These are phyloP conservation scores for Chloranthus sessilifolius DNA, from an alignment of 164 flowering plant species.

Conservation along the genomic window DNA sequence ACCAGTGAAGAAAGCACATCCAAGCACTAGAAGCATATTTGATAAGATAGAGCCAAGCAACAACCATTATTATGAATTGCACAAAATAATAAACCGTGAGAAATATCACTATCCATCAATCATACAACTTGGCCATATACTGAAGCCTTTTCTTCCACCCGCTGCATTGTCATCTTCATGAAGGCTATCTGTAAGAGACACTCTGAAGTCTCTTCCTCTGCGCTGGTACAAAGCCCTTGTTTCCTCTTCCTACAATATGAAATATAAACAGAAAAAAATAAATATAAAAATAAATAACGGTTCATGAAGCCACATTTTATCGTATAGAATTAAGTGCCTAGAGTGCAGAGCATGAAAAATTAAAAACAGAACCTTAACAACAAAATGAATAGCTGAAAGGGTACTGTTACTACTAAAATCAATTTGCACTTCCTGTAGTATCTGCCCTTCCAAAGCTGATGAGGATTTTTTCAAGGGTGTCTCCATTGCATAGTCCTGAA, in stretches of 20 bases:
- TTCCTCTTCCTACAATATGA: slow-evolving; percentile 68
- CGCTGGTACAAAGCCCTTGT: slow-evolving; percentile 90
- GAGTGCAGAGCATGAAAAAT: too few relatives aligned
- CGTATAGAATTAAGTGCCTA: neutral
- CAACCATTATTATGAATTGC: too few relatives aligned
- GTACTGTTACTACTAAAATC: slow-evolving; percentile 31
- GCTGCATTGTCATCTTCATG: slow-evolving; percentile 40
- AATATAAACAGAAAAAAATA: neutral
- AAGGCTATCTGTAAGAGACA: slow-evolving; percentile 50
- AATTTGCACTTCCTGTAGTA: slow-evolving; percentile 55
- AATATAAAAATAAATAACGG: neutral
- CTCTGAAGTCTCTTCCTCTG: slow-evolving; percentile 80
- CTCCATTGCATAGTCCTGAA: slow-evolving; percentile 93
- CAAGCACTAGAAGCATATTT: too few relatives aligned
- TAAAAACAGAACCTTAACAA: slow-evolving; percentile 67
- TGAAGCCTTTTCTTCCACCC: slow-evolving; percentile 41
- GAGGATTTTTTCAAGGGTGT: slow-evolving; percentile 61
- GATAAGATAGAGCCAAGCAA: too few relatives aligned
- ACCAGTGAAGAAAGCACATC: too few relatives aligned
- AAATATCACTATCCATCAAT: too few relatives aligned
- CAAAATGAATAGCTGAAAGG: slow-evolving; percentile 89
- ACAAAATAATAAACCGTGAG: too few relatives aligned
- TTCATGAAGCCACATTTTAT: neutral
- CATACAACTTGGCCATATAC: slow-evolving; percentile 68
- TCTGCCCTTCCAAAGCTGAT: slow-evolving; percentile 29